These are phyloP conservation scores for Brassica balearica DNA, from an alignment of 441 rosid genomes.

Conservation along the genomic window DNA sequence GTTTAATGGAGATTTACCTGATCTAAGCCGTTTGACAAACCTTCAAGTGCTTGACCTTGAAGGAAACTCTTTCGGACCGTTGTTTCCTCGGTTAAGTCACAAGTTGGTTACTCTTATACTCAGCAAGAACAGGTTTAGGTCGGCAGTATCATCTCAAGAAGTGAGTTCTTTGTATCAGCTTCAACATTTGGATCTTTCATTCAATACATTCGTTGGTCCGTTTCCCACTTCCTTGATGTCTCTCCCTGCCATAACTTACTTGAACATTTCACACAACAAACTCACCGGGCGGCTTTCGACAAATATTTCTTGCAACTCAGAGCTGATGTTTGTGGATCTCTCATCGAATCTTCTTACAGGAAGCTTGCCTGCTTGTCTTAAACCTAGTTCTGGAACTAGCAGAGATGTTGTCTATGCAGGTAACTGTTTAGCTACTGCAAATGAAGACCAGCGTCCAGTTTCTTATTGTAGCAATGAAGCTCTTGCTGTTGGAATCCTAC, in stretches of 20 bases:
- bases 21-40: slow-evolving; percentile 69
- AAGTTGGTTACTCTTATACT: slow-evolving; percentile 75
- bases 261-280: slow-evolving; percentile 78
- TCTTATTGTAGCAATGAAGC: slow-evolving; percentile 86
- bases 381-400: slow-evolving; percentile 51
- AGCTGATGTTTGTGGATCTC: slow-evolving; percentile 69
- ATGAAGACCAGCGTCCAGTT: slow-evolving; percentile 66
- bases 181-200: slow-evolving; percentile 78
- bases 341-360: slow-evolving; percentile 92
- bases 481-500: slow-evolving; percentile 86
- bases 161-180: slow-evolving; percentile 75
- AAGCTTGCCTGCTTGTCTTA: slow-evolving; percentile 70
- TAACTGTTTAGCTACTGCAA: slow-evolving; percentile 66
- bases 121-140: slow-evolving; percentile 86
- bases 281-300: slow-evolving; percentile 80
- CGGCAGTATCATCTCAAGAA: slow-evolving; percentile 65
- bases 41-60: slow-evolving; percentile 91
- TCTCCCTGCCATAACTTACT: slow-evolving; percentile 66
- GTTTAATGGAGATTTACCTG: slow-evolving; percentile 75
- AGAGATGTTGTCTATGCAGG: slow-evolving; percentile 56
- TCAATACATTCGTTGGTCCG: slow-evolving; percentile 83
- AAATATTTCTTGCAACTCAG: slow-evolving; percentile 73
- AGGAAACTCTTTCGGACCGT: slow-evolving; percentile 79
- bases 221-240: slow-evolving; percentile 65
- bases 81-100: slow-evolving; percentile 73